Conservation (phyloP, 1,284 basidiomycete genomes). For the Pyrrhoderma noxium region DNA sequence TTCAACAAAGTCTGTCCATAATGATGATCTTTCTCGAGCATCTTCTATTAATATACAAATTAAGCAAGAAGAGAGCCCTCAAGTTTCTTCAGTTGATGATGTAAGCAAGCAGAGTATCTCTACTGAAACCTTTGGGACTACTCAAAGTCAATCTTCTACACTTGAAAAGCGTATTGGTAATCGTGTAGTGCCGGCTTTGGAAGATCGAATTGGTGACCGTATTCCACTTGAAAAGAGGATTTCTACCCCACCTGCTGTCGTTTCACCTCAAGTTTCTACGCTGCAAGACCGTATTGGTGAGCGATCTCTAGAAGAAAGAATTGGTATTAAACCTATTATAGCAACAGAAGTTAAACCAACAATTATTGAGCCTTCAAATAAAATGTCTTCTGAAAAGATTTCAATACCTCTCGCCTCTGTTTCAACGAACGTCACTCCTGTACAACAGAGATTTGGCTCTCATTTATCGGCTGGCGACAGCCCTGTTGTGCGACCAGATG, state of each 20-base stretch:
- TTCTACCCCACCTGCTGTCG: conserved; percentile 6
- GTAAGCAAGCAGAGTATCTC: background rate
- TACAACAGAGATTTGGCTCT: too few relatives aligned
- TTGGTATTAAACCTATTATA: background rate
- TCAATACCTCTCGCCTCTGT: too few relatives aligned
- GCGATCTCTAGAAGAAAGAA: conserved; percentile 12
- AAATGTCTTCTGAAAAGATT: too few relatives aligned
- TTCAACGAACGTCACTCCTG: too few relatives aligned
- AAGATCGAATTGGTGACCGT: conserved; percentile 11
- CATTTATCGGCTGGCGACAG: too few relatives aligned
- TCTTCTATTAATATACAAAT: too few relatives aligned
- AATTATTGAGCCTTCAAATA: too few relatives aligned
- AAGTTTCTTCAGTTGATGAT: background rate
- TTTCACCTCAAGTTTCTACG: background rate
- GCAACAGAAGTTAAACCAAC: too few relatives aligned
- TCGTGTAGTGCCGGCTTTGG: background rate
- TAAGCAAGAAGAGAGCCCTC: background rate
- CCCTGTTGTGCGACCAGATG: background rate
- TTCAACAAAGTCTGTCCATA: background rate
- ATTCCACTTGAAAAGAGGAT: conserved; percentile 17
- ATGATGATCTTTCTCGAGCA: background rate
- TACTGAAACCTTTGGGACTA: too few relatives aligned
- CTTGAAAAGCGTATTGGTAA: conserved; percentile 13
- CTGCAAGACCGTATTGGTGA: conserved; percentile 13
- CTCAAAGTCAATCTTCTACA: background rate